Base-by-base conservation (phyloP, 495 filamentous ascomycete genomes). In the Xylaria grammica region DNA sequence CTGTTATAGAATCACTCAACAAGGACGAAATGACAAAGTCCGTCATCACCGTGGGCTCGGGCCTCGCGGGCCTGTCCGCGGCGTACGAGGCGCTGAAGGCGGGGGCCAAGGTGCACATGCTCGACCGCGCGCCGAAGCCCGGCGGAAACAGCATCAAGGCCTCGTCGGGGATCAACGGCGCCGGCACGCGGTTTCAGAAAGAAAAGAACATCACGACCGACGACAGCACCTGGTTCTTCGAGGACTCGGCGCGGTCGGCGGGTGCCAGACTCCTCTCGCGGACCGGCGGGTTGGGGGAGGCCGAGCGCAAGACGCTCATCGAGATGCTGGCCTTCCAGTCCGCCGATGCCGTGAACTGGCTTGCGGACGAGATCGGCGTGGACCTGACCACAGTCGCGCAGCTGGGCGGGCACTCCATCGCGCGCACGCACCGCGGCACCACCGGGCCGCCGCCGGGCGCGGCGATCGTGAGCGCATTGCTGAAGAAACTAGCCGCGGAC, bases 121-220 rank as follows among this genome's bases (percentile, higher is more conserved):
- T 88, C n/a, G 85, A 88, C 51, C 77, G 83, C 7, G 76, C 78
- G 10, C 58, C 78, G 11, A 86, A 84, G 62, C 84, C 85, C 0
- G 86, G 86, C n/a, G 85, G 86, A 8, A 88, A 88, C 66, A 82
- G 77, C 69, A 86, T 87, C 71, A 88, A 88, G 67, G 86, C 86
- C 1, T 86, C 85, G 0, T 87, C 85, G 0, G 85, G 85, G 4
- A 89, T 89, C 72, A 89, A 87, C 67, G 86, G 84, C 7, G 83
- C 84, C 0, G 78, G 79, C 15, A 86, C 84, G 0, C 72, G 74
- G 17, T 86, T 81, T 63, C 85, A 87, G 66, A 65, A 70, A n/a
- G 57, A 53, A 19, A 56, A 65, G 9, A 54, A 67, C 10, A 69
- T 70, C 22, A 9, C 50, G 5, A 45, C 29, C 29, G 52, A 64